phyloP scores from a whole-genome alignment of 2,329 filamentous ascomycete genomes.

The Corinectria fuckeliana region DNA sequence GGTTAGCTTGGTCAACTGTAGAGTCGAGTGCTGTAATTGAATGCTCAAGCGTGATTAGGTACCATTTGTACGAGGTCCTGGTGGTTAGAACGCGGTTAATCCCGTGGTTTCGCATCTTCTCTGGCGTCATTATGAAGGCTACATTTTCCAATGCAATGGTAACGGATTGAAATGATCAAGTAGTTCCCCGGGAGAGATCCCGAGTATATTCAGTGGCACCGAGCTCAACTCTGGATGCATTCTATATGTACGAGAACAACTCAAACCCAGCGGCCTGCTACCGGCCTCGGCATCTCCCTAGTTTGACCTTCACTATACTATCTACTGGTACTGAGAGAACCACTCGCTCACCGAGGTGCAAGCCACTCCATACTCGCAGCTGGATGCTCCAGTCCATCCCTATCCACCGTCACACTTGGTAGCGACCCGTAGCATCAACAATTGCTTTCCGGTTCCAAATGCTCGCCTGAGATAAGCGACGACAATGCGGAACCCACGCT shows the following conservation, averaged over 20 bases:
- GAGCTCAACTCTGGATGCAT: slow-evolving; percentile 11
- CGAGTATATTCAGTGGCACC: not conserved
- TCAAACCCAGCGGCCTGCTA: not conserved
- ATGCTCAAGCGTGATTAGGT: no score
- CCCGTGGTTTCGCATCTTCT: no score
- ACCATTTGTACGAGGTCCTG: no score
- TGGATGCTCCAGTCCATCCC: slow-evolving; percentile 33
- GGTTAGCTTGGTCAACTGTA: no score
- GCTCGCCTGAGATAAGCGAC: no score
- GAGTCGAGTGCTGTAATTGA: no score
- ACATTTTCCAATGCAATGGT: not conserved
- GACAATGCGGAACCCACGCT: slow-evolving; percentile 8
- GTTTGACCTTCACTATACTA: no score
- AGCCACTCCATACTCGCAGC: slow-evolving; percentile 32
- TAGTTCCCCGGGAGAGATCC: not conserved
- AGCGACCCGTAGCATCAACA: slow-evolving; percentile 22
- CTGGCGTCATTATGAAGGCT: no score
- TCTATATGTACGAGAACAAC: slow-evolving; percentile 15
- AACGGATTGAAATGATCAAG: not conserved
- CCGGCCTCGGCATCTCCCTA: not conserved
- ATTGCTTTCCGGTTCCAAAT: not conserved
- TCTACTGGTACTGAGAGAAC: slow-evolving; percentile 33
- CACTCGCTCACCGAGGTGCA: slow-evolving; percentile 32
- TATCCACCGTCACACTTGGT: slow-evolving; percentile 32
- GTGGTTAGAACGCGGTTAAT: no score